Conservation (phyloP, 768 basidiomycete species). For the Suillus subaureus region DNA sequence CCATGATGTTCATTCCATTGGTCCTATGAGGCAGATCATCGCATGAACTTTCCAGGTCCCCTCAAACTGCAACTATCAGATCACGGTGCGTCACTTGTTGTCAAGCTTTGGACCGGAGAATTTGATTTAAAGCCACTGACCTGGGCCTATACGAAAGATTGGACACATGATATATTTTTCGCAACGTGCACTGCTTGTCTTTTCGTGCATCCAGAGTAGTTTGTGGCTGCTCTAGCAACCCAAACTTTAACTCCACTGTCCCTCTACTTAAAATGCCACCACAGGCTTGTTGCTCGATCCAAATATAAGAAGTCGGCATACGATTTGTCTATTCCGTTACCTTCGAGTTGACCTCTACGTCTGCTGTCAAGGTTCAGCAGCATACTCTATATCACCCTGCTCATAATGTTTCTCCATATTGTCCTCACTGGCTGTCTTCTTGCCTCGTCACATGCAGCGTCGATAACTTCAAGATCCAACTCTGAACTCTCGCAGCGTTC, state of each 20-base stretch:
- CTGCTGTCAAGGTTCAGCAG: not conserved
- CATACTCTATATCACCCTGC: not conserved
- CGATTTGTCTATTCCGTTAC: not conserved
- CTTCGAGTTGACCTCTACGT: not conserved
- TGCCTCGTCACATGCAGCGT: constrained; percentile 18
- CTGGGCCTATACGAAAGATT: not conserved
- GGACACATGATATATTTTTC: not conserved
- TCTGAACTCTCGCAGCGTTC: constrained; percentile 4
- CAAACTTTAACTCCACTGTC: not conserved
- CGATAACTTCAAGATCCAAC: constrained; percentile 16
- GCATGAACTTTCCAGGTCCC: not conserved
- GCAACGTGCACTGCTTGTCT: not conserved
- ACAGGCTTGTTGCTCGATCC: not conserved
- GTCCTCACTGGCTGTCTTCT: not conserved
- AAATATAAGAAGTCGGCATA: not conserved
- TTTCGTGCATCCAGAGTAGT: not conserved
- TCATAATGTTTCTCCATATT: not conserved
- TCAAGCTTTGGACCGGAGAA: not conserved
- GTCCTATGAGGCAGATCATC: not conserved
- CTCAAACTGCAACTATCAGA: not conserved
- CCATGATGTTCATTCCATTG: not conserved
- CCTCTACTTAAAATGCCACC: not conserved
- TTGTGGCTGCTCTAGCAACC: not conserved
- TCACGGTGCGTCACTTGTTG: not conserved
- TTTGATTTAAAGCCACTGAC: not conserved